Evolutionary conservation across 805 yeast species (phyloP), one percentile per base, ranked within the genome.

Genomic region (Starmerella vitae): DNA sequence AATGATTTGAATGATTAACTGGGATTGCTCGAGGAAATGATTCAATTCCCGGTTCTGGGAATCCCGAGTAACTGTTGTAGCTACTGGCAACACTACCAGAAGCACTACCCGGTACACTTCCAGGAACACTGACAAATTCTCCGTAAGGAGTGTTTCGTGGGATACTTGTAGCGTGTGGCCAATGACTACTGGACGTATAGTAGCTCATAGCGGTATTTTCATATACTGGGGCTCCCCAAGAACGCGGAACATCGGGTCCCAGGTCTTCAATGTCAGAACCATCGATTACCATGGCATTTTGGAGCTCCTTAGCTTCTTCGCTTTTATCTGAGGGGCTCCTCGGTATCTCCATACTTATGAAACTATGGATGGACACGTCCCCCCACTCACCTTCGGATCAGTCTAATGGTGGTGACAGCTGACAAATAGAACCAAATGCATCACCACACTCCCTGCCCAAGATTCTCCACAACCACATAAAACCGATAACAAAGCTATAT

Each of bases 281-380:
- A 30, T 52, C 56, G 21, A 52, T 47, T 13, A 52, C 51, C 39
- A 48, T 52, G 12, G 54, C 54, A 34, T 44, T 37, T 12, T 41
- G 41, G 20, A 48, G 29, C 22, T 46, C 52, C 10, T 28, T 34
- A 5, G 39, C 51, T 17, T 46, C 53, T 13, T 48, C 49, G 26
- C 44, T 39, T 25, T 41, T 38, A 7, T 44, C 50, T 12, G 21
- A 30, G 6, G 33, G 32, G 5, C 37, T 32, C 18, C 22, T 39
- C 18, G 35, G 38, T 31, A 33, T 36, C 31, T 32, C 37, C 43
- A 42, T 35, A 14, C 26, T 22, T 10, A 20, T 19, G 20, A 24
- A 34, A 30, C 14, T 39, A 26, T 26, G 34, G 26, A 22, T 22
- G 26, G 26, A 22, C 26, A 12, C 26, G 26, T 22, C 26, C 10